Evolutionary conservation across 352 stramenopile genomes (phyloP).

Genomic region (Pythium aristosporum): DNA sequence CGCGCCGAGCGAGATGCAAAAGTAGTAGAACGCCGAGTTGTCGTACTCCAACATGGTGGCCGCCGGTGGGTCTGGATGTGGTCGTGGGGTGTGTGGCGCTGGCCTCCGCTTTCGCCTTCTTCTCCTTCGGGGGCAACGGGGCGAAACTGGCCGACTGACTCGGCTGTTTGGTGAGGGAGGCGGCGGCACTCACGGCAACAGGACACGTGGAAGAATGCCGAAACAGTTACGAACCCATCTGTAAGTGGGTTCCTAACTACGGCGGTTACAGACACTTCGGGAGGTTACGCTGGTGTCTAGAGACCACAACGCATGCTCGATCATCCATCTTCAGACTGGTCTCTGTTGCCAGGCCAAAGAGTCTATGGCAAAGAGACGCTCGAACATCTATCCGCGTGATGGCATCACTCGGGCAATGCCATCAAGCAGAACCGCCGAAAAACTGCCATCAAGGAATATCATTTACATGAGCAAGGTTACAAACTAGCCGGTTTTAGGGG

Average conservation of each 20-base stretch:
- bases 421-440: neutral
- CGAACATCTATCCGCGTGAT: neutral
- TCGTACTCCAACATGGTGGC: constrained; percentile 97
- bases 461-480: neutral
- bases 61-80: neutral
- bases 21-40: constrained; percentile 99
- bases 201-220: constrained; percentile 31
- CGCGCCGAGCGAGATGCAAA: constrained; percentile 95
- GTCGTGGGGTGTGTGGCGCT: neutral
- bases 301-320: neutral
- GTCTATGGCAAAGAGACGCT: no score
- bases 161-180: neutral
- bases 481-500: neutral
- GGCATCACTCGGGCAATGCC: neutral
- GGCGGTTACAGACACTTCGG: neutral
- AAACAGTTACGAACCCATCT: constrained; percentile 22
- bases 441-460: neutral
- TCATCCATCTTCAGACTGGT: no score
- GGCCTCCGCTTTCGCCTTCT: neutral
- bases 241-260: neutral
- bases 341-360: neutral
- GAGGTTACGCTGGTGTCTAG: neutral
- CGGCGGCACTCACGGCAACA: constrained; percentile 18
- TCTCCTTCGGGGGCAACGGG: neutral
- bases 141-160: constrained; percentile 17